These are phyloP conservation scores for Plenodomus lindquistii DNA, from an alignment of 2,329 filamentous ascomycete genomes.

Conservation along the genomic window DNA sequence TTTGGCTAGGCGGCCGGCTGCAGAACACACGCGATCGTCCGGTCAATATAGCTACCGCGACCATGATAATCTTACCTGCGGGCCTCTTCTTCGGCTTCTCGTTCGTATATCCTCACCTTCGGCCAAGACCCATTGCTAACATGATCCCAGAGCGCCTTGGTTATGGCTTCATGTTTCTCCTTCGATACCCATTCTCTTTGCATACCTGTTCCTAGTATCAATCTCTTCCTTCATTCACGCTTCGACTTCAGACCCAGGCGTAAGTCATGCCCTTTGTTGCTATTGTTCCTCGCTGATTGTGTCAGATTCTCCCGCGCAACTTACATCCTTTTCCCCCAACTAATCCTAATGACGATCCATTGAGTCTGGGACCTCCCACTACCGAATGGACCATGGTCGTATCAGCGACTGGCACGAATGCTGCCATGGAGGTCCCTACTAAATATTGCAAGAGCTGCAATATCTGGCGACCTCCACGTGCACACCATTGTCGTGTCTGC, in stretches of 20 bases:
- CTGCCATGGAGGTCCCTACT: conserved; percentile 95
- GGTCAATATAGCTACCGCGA: conserved; percentile 83
- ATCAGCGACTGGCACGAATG: conserved; percentile 71
- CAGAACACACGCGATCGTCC: conserved; percentile 88
- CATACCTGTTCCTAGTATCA: conserved; percentile 87
- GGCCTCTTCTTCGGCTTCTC: conserved; percentile 85
- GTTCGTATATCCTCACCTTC: conserved; percentile 46
- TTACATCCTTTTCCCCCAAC: conserved; percentile 83
- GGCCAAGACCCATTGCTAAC: conserved; percentile 20
- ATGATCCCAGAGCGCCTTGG: conserved; percentile 66
- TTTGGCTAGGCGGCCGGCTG: conserved; percentile 81
- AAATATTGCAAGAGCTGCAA: conserved; percentile 98
- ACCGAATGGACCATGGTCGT: conserved; percentile 95
- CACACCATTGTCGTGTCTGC: conserved; percentile 94
- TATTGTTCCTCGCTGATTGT: conserved; percentile 17
- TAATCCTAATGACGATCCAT: conserved; percentile 76
- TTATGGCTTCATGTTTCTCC: conserved; percentile 85
- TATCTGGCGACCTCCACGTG: conserved; percentile 93
- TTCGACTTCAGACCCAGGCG: conserved; percentile 88
- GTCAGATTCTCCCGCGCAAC: conserved; percentile 86
- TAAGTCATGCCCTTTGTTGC: conserved; percentile 56
- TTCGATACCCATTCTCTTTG: conserved; percentile 85
- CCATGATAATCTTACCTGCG: conserved; percentile 77
- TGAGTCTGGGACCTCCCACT: conserved; percentile 79
- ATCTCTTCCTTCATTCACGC: conserved; percentile 94